phyloP scores from a whole-genome alignment of 2,329 filamentous ascomycete species.

The Xylariaceae sp. region DNA sequence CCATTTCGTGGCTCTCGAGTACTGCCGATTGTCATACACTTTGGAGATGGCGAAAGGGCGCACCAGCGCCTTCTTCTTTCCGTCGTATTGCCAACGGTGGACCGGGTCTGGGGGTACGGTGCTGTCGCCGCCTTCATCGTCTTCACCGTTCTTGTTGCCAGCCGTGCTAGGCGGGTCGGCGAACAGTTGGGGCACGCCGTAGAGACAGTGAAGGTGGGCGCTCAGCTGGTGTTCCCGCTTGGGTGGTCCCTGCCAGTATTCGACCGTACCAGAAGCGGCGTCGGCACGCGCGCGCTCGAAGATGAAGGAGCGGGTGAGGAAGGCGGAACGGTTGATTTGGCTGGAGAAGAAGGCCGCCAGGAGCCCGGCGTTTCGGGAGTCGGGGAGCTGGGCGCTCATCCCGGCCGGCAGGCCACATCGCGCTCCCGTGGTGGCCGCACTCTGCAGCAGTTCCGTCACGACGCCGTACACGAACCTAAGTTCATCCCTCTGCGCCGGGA shows the following conservation, averaged over 20 bases:
- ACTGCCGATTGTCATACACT: slow-evolving; percentile 69
- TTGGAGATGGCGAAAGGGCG: slow-evolving; percentile 61
- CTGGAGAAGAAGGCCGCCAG: slow-evolving; percentile 41
- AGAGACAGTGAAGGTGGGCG: slow-evolving; percentile 65
- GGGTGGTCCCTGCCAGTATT: slow-evolving; percentile 27
- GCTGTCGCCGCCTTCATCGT: too few species aligned
- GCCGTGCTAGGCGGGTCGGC: slow-evolving; percentile 25
- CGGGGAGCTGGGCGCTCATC: slow-evolving; percentile 20
- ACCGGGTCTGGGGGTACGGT: too few species aligned
- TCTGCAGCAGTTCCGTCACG: slow-evolving; percentile 41
- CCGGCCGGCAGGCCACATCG: slow-evolving; percentile 27
- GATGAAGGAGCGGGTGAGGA: slow-evolving; percentile 60
- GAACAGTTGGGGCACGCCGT: slow-evolving; percentile 53
- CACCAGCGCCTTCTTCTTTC: slow-evolving; percentile 31
- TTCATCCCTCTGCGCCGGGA: slow-evolving; percentile 39
- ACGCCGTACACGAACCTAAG: slow-evolving; percentile 44
- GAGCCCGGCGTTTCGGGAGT: slow-evolving; percentile 44
- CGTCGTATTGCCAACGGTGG: too few species aligned
- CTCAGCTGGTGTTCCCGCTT: slow-evolving; percentile 53
- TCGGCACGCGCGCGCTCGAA: slow-evolving; percentile 51
- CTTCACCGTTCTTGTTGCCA: too few species aligned
- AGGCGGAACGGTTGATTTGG: slow-evolving; percentile 48
- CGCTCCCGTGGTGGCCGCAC: slow-evolving; percentile 35
- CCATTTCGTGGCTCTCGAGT: slow-evolving; percentile 58
- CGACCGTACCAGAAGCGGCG: slow-evolving; percentile 5